These are phyloP conservation scores for Stemphylium beticola DNA, from an alignment of 2,329 filamentous ascomycete species.

Conservation along the genomic window DNA sequence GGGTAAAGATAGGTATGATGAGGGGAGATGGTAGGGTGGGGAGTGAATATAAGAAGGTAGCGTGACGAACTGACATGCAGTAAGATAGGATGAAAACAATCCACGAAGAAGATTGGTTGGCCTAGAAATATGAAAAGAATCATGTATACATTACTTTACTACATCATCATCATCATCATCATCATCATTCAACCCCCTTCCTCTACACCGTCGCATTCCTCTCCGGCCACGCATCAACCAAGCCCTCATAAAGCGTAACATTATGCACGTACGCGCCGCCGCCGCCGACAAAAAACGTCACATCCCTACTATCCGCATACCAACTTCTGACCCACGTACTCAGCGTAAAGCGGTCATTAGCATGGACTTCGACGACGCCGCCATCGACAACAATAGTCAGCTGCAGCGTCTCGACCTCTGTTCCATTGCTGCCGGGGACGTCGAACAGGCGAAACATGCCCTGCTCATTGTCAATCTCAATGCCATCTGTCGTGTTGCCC, in stretches of 20 bases:
- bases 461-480: slow-evolving; percentile 47
- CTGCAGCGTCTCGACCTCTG: slow-evolving; percentile 47
- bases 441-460: slow-evolving; percentile 53
- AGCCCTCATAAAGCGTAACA: slow-evolving; percentile 28
- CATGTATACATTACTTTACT: background rate
- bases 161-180: too few relatives aligned
- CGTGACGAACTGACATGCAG: too few relatives aligned
- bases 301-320: slow-evolving; percentile 25
- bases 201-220: background rate
- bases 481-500: slow-evolving; percentile 48
- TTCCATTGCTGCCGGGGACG: slow-evolving; percentile 27
- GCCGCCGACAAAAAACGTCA: slow-evolving; percentile 25
- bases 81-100: too few relatives aligned
- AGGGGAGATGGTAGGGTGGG: too few relatives aligned
- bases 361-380: slow-evolving; percentile 48
- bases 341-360: slow-evolving; percentile 52
- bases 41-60: too few relatives aligned
- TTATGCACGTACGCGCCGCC: slow-evolving; percentile 32
- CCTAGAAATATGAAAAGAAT: too few relatives aligned
- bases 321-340: slow-evolving; percentile 53
- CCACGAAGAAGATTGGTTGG: too few relatives aligned
- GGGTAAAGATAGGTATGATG: too few relatives aligned
- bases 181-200: too few relatives aligned
- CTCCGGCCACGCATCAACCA: slow-evolving; percentile 21
- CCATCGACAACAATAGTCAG: slow-evolving; percentile 52